Evolutionary conservation across 768 basidiomycete species (phyloP), one percentile per base, ranked within the genome.

Genomic region (Pisolithus sp.): DNA sequence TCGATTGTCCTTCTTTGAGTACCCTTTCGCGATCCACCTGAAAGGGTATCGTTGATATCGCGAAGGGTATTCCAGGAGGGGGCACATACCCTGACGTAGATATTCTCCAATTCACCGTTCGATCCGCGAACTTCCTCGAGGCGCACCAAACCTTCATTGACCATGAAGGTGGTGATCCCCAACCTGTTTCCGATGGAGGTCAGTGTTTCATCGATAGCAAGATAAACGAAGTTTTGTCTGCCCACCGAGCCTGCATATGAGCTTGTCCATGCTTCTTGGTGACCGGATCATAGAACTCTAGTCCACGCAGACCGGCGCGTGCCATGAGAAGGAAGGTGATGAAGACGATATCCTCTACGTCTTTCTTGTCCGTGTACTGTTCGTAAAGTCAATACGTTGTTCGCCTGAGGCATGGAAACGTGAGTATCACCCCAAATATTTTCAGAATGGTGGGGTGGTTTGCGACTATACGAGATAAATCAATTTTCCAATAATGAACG

Each of bases 191-290:
- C n/a, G 9, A 17, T 1, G 5, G 6, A 26, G 5, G 43, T 45
- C 43, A 45, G 24, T 10, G 10, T 1, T 23, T 21, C 9, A n/a
- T 43, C 47, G n/a, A 51, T 51, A 24, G 17, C 23, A 52, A 23
- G 5, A 7, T 21, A 6, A 47, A 45, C 13, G 13, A 4, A 34
- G 12, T 13, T 13, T 36, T 20, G 18, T 26, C 26, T 24, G 55
- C 78, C 44, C 65, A 88, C 87, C 89, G 81, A 42, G 89, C 89
- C 68, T 92, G 87, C 90, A 91, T 93, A 62, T 91, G 89, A 15
- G 89, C 89, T 62, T 93, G 89, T 17, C 90, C 88, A 59, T 93
- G 91, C 66, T 90, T 91, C 68, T 82, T 71, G 13, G 82, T 87
- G 24, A 70, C 72, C 23, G 90, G 90, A 60, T 94, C 88, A 59